Conservation (phyloP, 257 asterid genomes). For the Fraxinus quadrangulata region DNA sequence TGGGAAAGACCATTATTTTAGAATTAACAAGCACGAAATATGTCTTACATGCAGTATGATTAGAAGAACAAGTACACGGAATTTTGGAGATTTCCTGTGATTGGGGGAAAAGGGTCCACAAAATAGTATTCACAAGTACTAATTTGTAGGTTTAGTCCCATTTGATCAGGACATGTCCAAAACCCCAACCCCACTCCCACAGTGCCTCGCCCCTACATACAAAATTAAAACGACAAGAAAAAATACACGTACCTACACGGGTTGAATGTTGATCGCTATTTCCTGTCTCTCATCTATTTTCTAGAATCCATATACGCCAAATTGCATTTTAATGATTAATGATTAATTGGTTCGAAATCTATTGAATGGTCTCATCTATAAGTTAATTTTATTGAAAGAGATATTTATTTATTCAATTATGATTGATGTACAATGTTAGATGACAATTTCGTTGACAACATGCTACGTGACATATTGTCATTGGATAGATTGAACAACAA, state of each 20-base stretch:
- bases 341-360: not conserved
- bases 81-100: not conserved
- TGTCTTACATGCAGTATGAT: not conserved
- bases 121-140: not conserved
- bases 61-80: not conserved
- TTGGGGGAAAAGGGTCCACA: not conserved
- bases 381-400: too few species aligned
- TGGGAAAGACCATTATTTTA: not conserved
- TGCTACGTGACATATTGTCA: too few species aligned
- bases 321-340: not conserved
- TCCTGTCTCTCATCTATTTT: not conserved
- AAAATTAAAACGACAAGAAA: not conserved
- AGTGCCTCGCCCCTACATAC: not conserved
- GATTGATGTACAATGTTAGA: too few species aligned
- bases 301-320: not conserved
- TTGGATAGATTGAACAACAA: too few species aligned
- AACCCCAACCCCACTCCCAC: not conserved
- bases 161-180: not conserved
- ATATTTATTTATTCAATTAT: too few species aligned
- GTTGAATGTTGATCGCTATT: not conserved
- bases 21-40: not conserved
- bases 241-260: not conserved
- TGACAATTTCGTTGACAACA: too few species aligned
- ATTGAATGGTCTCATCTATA: not conserved
- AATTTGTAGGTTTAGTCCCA: not conserved